Evolutionary conservation across 2,329 filamentous ascomycete species (phyloP).

Genomic region (Phialophora macrospora): DNA sequence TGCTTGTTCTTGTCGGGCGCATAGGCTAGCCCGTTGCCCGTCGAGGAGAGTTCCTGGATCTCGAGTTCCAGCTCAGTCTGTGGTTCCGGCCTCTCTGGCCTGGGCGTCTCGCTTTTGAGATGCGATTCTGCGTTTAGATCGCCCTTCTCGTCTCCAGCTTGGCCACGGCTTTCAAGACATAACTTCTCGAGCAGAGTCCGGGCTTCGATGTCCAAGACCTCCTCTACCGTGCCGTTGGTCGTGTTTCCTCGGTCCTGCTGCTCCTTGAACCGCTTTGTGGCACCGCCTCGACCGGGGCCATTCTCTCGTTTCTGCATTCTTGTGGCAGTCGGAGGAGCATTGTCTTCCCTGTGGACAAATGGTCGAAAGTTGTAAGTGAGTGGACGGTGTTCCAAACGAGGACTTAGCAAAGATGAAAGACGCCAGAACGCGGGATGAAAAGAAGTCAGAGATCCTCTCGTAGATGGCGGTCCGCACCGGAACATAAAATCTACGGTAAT

Average conservation of each 20-base stretch:
- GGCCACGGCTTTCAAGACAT: background rate
- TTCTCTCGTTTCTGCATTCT: conserved; percentile 22
- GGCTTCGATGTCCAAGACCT: conserved; percentile 32
- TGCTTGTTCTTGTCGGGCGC: conserved; percentile 57
- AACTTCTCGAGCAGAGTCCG: conserved; percentile 17
- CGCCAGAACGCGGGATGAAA: background rate
- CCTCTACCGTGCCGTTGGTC: conserved; percentile 27
- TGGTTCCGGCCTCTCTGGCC: background rate
- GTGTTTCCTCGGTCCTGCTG: background rate
- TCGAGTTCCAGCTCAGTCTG: conserved; percentile 73
- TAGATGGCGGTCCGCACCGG: background rate
- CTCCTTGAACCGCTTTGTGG: conserved; percentile 15
- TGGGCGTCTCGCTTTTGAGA: background rate
- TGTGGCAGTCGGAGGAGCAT: conserved; percentile 23
- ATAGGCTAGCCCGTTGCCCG: conserved; percentile 84
- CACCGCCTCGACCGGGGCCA: background rate
- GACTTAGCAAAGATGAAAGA: no score
- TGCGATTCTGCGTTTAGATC: background rate
- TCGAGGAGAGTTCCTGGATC: conserved; percentile 83
- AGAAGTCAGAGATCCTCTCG: background rate
- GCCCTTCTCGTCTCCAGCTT: background rate
- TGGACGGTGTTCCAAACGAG: background rate
- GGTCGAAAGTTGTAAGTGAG: background rate
- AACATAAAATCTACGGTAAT: background rate
- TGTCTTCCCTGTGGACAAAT: conserved; percentile 13